A percentile compares a stretch with the other conserved stretches of the same genome.
Evolutionary conservation across 1,284 basidiomycete genomes (phyloP).

Genomic region (Ceratobasidium theobromae): DNA sequence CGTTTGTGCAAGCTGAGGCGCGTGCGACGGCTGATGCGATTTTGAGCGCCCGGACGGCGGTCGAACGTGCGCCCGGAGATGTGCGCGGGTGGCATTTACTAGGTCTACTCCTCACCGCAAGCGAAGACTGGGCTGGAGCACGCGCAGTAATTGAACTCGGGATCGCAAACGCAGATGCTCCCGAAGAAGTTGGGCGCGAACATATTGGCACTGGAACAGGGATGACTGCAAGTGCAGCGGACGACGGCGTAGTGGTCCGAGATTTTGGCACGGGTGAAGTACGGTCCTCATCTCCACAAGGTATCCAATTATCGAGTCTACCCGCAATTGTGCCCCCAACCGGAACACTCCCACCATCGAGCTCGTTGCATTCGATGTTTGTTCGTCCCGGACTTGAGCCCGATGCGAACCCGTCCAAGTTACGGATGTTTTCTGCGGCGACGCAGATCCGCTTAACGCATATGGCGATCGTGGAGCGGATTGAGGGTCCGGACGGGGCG

Average conservation of each 20-base stretch:
- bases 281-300: conserved; percentile 26
- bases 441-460: conserved; percentile 88
- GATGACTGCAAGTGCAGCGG: conserved; percentile 2
- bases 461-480: conserved; percentile 78
- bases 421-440: conserved; percentile 74
- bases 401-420: conserved; percentile 39
- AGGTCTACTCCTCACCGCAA: conserved; percentile 76
- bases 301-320: conserved; percentile 21
- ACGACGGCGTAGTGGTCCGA: conserved; percentile 21
- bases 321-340: conserved; percentile 40
- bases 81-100: conserved; percentile 91
- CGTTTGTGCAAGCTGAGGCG: conserved; percentile 71
- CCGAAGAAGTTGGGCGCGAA: conserved; percentile 41
- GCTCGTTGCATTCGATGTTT: conserved; percentile 58
- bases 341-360: conserved; percentile 50
- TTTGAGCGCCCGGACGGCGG: conserved; percentile 67
- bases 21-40: conserved; percentile 71
- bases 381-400: conserved; percentile 46
- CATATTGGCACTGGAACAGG: conserved; percentile 9
- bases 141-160: conserved; percentile 75
- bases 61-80: conserved; percentile 73
- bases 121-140: conserved; percentile 81
- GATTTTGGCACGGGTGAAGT: conserved; percentile 33
- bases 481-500: conserved; percentile 84
- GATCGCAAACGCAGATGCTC: conserved; percentile 52